Evolutionary conservation across 345 rosid species (phyloP).

Genomic region (Eucalyptus albens): DNA sequence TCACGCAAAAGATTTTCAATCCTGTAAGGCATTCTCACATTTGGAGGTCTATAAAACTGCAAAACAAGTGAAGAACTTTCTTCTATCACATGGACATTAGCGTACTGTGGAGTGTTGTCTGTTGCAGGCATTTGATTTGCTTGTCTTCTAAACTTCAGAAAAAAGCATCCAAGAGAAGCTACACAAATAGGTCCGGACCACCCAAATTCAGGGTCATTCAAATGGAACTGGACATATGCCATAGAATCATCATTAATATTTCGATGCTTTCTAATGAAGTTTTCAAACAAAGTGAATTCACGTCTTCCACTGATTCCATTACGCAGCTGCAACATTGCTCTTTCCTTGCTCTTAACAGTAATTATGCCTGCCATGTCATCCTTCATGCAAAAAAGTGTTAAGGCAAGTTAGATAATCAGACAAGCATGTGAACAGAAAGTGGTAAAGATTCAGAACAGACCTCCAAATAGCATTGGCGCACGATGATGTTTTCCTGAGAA

Average conservation of each 20-base stretch:
- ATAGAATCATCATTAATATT: conserved; percentile 32
- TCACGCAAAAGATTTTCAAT: conserved; percentile 68
- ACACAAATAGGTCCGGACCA: conserved; percentile 97
- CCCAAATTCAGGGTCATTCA: conserved; percentile 36
- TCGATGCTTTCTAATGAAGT: conserved; percentile 70
- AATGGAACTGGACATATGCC: conserved; percentile 53
- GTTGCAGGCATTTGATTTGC: conserved; percentile 26
- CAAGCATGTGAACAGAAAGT: neutral
- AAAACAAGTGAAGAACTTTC: conserved; percentile 74
- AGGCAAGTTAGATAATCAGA: neutral
- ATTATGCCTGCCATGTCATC: conserved; percentile 44
- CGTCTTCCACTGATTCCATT: conserved; percentile 30
- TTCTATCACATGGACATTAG: conserved; percentile 67
- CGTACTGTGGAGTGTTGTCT: conserved; percentile 34
- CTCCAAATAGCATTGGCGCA: conserved; percentile 76
- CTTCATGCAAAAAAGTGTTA: conserved; percentile 20
- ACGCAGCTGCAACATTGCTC: conserved; percentile 36
- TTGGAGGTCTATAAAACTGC: conserved; percentile 74
- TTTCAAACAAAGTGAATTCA: conserved; percentile 70
- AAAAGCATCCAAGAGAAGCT: conserved; percentile 76
- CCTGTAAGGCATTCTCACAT: conserved; percentile 57
- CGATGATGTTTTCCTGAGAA: conserved; percentile 48
- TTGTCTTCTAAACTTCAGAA: conserved; percentile 65
- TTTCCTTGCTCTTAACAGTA: conserved; percentile 42
- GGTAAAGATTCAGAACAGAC: conserved; percentile 19